Evolutionary conservation across 2,329 filamentous ascomycete genomes (phyloP), one percentile per base, ranked within the genome.

Genomic region (Cordyceps fumosorosea): DNA sequence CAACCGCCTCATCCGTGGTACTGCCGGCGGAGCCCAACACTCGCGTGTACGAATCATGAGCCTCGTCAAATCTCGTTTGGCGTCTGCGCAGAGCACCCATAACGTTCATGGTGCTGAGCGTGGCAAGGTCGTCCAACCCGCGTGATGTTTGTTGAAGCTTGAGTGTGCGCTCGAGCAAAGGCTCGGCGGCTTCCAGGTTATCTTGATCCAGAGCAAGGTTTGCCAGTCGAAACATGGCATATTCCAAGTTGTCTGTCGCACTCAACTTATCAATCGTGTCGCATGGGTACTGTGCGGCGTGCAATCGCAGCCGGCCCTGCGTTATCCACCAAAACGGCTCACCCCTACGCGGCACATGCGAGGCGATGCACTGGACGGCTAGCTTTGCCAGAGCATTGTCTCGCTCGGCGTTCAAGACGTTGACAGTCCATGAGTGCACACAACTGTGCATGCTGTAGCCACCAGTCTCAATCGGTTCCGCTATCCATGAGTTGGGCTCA

Each of bases 401-500:
- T 2, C 2, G 44, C 20, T 47, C 8, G 6, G 44, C 51, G 58
- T 73, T 73, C 8, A 74, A 62, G 1, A 70, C 66, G 60, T 69
- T 58, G 8, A 64, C 64, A 60, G 65, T 70, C 72, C 69, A 75
- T 10, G 67, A 64, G 65, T 75, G 72, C 40, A 76, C 69, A 62
- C 71, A 75, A 42, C 66, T 65, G 65, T 76, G 72, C 54, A 75
- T 65, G 24, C 71, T 66, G 57, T 74, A 74, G 54, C 69, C 70
- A 58, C n/a, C 44, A 1, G 66, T 69, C 24, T 64, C 66, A 18
- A 51, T 48, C 52, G 10, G 42, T 40, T 52, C 47, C 48, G 64
- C 51, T 50, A 14, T 64, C 56, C 10, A 59, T 58, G 20, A 24
- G 40, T 52, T 70, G 64, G 56, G 64, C 52, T 47, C 67, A n/a